Evolutionary conservation across 2,329 filamentous ascomycete genomes (phyloP), one percentile per base, ranked within the genome.

Genomic region (Xenoacremonium recifei): DNA sequence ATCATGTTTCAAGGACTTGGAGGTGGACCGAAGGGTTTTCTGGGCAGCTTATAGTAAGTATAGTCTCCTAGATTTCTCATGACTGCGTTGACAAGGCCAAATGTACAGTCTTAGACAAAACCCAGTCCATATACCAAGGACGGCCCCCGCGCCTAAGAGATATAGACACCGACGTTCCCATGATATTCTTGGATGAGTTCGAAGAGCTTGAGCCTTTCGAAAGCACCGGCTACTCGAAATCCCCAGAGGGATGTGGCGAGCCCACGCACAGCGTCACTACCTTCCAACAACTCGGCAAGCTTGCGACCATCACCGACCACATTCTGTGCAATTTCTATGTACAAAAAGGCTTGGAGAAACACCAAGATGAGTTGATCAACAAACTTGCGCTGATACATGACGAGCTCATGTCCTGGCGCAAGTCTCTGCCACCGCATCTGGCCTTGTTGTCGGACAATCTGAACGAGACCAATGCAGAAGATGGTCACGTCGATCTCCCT

Each of bases 71-170:
- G 32, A 15, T 5, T 19, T 9, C 6, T 9, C 5, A 19, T 7
- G 16, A 5, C 18, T 18, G 5, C 7, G 17, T 15, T 34, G n/a
- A 34, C 32, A 15, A 42, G 1, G 2, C 11, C 6, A 11, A 10
- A 25, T n/a, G n/a, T n/a, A 2, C 19, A 54, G 52, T 65, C 18
- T 37, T 64, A 38, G 76, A 76, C 45, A 79, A 78, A 47, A 67
- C 77, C 7, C 74, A 78, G 42, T 72, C 67, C 6, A 53, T 79
- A 2, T 79, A 77, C 36, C 73, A 76, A 47, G 76, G 75, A 0
- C 69, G 74, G 2, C 76, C 73, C 0, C 66, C 67, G 0, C 68
- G 60, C 4, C 50, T 75, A 3, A 68, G 69, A 6, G 63, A 71
- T 21, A 61, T 62, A 0, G 72, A 77, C 16, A 66, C 64, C 1